Conservation (phyloP, 305 asterid genomes). For the Fraxinus ornus region DNA sequence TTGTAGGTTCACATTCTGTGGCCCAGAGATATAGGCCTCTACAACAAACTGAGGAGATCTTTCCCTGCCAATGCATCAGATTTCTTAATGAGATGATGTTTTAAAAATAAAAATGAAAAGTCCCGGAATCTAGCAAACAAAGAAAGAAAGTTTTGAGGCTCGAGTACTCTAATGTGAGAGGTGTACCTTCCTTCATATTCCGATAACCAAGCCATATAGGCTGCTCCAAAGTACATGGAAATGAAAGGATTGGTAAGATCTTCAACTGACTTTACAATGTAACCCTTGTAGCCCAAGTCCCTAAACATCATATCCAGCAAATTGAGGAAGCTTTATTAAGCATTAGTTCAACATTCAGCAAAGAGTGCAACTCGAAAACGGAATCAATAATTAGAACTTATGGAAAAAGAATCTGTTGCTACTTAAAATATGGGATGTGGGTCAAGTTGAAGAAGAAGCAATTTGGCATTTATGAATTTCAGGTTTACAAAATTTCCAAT, state of each 20-base stretch:
- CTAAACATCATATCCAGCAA: constrained; percentile 39
- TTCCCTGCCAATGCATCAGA: constrained; percentile 43
- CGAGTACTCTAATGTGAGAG: neutral
- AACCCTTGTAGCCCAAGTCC: constrained; percentile 64
- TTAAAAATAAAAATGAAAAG: neutral
- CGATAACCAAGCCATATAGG: constrained; percentile 81
- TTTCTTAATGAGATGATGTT: neutral
- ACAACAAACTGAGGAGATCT: constrained; percentile 69
- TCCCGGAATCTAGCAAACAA: neutral
- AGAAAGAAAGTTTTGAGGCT: neutral
- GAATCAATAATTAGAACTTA: neutral
- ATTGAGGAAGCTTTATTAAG: constrained; percentile 9
- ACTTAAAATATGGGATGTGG: neutral
- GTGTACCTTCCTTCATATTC: constrained; percentile 79
- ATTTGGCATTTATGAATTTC: neutral
- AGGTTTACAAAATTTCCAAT: neutral
- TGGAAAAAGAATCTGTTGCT: neutral
- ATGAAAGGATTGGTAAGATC: constrained; percentile 85
- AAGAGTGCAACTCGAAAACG: neutral
- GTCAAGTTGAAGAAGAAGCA: neutral
- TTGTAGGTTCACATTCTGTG: constrained; percentile 72
- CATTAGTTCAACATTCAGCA: neutral
- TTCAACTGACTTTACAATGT: constrained; percentile 64
- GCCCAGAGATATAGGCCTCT: constrained; percentile 83
- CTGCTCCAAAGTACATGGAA: constrained; percentile 94